Evolutionary conservation across 1,284 basidiomycete genomes (phyloP).

Genomic region (Marasmius oreades): DNA sequence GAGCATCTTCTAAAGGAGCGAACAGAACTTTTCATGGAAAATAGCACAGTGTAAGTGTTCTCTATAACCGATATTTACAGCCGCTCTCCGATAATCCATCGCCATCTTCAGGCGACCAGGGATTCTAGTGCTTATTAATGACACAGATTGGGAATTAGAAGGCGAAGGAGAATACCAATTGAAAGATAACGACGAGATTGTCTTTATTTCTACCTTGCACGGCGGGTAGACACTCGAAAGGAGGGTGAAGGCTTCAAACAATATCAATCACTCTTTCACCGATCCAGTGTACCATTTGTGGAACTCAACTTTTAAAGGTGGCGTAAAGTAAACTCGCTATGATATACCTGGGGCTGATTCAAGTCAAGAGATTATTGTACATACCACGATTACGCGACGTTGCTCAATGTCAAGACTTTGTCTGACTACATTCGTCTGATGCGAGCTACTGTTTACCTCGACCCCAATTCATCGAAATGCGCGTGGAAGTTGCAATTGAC

Average conservation of each 20-base stretch:
- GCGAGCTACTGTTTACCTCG: too few species aligned
- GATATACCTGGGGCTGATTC: too few species aligned
- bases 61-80: background rate
- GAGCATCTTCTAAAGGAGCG: constrained; percentile 81
- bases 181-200: constrained; percentile 82
- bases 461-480: too few species aligned
- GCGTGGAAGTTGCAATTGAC: too few species aligned
- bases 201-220: constrained; percentile 95
- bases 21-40: constrained; percentile 87
- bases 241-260: background rate
- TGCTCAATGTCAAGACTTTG: too few species aligned
- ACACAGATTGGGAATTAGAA: constrained; percentile 98
- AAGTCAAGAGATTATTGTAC: too few species aligned
- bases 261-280: too few species aligned
- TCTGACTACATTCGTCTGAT: too few species aligned
- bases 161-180: constrained; percentile 89
- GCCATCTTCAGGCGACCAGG: constrained; percentile 76
- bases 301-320: too few species aligned
- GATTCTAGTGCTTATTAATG: constrained; percentile 93
- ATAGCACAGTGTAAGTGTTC: constrained; percentile 77
- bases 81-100: background rate
- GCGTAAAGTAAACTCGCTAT: too few species aligned
- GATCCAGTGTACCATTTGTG: too few species aligned
- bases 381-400: too few species aligned
- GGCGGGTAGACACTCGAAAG: constrained; percentile 57